These are phyloP conservation scores for Haplographium delicatum DNA, from an alignment of 495 filamentous ascomycete genomes.

Conservation along the genomic window DNA sequence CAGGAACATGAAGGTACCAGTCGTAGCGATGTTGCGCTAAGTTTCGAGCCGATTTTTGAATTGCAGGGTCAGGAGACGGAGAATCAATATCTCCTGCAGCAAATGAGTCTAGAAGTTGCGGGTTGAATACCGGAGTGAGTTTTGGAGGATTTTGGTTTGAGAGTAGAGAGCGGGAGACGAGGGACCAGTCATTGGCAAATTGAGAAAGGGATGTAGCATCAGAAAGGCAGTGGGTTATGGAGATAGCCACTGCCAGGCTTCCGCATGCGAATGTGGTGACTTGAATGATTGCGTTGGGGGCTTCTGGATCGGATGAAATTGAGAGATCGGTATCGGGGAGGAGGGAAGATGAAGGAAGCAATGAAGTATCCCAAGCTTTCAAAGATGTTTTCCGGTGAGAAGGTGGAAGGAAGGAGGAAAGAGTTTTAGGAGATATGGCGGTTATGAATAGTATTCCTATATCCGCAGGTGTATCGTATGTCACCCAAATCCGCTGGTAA, in stretches of 20 bases:
- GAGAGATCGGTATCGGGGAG: slow-evolving; percentile 15
- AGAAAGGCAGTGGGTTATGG: slow-evolving; percentile 40
- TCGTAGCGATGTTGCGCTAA: slow-evolving; percentile 35
- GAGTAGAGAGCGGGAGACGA: slow-evolving; percentile 14
- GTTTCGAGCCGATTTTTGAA: slow-evolving; percentile 21
- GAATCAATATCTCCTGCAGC: slow-evolving; percentile 25
- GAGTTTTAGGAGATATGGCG: slow-evolving; percentile 18
- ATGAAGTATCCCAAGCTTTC: slow-evolving; percentile 20
- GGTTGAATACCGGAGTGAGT: slow-evolving; percentile 29
- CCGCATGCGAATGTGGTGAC: slow-evolving; percentile 27
- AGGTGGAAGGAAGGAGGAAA: slow-evolving; percentile 19
- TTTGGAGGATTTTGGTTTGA: not conserved
- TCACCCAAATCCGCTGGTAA: slow-evolving; percentile 31
- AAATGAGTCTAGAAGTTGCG: slow-evolving; percentile 26
- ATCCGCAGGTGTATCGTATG: slow-evolving; percentile 31
- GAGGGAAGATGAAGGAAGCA: slow-evolving; percentile 9
- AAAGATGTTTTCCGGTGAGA: not conserved
- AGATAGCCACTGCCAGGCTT: slow-evolving; percentile 37
- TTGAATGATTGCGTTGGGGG: slow-evolving; percentile 22
- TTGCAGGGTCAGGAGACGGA: slow-evolving; percentile 21
- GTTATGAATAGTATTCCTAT: slow-evolving; percentile 33
- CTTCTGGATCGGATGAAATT: slow-evolving; percentile 14
- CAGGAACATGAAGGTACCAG: slow-evolving; percentile 28
- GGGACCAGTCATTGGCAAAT: slow-evolving; percentile 43
- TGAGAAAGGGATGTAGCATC: slow-evolving; percentile 42